Base-by-base conservation (phyloP, 805 yeast genomes). In the Tanozyma kutaoensis region DNA sequence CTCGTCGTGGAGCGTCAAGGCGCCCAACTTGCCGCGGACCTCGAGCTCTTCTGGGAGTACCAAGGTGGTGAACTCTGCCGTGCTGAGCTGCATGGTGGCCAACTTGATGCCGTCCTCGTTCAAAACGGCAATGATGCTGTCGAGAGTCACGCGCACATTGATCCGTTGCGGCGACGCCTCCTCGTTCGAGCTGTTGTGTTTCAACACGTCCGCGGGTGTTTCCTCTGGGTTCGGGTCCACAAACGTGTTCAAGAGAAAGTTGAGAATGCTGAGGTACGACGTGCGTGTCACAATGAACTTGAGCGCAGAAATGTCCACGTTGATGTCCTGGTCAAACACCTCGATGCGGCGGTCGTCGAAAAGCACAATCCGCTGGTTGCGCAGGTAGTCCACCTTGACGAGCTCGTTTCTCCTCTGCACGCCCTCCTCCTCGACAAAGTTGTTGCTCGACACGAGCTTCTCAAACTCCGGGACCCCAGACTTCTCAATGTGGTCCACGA, bases 201-300 rank as follows among this genome's bases (percentile, higher is more conserved):
- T 15, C 32, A 78, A 56, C 17, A 61, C 72, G 52, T 76, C 86
- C 0, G 85, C 76, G 1, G 82, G 80, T 1, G 72, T 55, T 23
- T 70, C 50, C 5, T 69, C 69, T 1, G 78, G 75, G 34, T 71
- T 66, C 0, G 94, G 94, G 48, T 76, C 76, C 0, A 95, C 78
- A 46, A 91, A 91, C 0, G 97, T 91, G 24, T 84, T 79, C 42
- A 86, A 56, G 2, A 79, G 61, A 46, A 76, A 91, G 46, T 85
- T 88, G 36, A 88, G 52, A 10, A 91, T 55, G 1, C 93, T 77
- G 34, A 91, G 58, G 11, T 80, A 52, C 1, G 93, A 78, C 42
- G 72, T 78, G 25, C 96, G 71, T 0, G 93, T 72, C 5, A 86
- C 51, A 2, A 80, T 76, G 20, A 79, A 63, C 34, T 71, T 71